Conservation (phyloP, 2,329 filamentous ascomycete genomes). For the Fonsecaea monophora region DNA sequence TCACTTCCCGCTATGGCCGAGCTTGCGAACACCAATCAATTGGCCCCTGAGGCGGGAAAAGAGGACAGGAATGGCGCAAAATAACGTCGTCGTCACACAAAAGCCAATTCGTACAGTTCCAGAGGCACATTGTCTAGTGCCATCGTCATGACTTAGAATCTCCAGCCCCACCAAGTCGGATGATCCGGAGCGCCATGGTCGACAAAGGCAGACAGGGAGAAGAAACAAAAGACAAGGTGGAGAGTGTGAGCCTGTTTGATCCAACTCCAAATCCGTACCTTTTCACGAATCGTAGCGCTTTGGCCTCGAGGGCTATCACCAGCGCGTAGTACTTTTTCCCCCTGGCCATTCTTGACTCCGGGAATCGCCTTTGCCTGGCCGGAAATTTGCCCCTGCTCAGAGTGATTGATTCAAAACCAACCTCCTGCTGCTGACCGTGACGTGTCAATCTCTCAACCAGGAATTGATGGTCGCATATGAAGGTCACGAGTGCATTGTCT, state of each 20-base stretch:
- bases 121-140: neutral
- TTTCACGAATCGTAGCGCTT: neutral
- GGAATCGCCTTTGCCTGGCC: neutral
- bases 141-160: neutral
- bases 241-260: neutral
- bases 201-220: conserved; percentile 6
- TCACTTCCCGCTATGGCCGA: neutral
- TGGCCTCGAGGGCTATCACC: neutral
- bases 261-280: neutral
- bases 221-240: neutral
- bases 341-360: neutral
- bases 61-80: neutral
- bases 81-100: neutral
- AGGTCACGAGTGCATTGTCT: conserved; percentile 5
- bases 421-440: conserved; percentile 4
- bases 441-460: conserved; percentile 7
- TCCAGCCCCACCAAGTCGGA: conserved; percentile 11
- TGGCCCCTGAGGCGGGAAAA: neutral
- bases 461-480: conserved; percentile 6
- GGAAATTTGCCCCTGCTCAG: neutral
- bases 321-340: conserved; percentile 3
- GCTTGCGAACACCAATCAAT: neutral
- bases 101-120: neutral
- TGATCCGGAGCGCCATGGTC: neutral
- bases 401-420: neutral